phyloP scores from a whole-genome alignment of 176 grass and related monocot genomes.

The Cenchrus americanus region DNA sequence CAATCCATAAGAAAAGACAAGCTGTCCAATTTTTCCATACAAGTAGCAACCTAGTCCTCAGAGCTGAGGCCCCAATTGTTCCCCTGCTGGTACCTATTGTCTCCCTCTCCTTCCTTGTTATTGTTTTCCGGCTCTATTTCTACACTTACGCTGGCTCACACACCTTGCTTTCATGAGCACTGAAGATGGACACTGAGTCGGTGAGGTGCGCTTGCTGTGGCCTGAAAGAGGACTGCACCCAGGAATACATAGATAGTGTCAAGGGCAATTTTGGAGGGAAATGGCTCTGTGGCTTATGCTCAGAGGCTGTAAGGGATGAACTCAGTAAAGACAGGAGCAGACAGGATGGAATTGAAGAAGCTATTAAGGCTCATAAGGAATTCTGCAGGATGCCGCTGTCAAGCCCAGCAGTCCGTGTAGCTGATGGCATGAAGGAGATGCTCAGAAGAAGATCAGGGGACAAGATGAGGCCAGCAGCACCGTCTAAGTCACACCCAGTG shows the following conservation, averaged over 20 bases:
- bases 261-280: slow-evolving; percentile 65
- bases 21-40: slow-evolving; percentile 32
- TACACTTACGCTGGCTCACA: slow-evolving; percentile 2
- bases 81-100: slow-evolving; percentile 2
- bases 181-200: slow-evolving; percentile 53
- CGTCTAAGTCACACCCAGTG: slow-evolving; percentile 20
- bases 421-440: slow-evolving; percentile 75
- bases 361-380: slow-evolving; percentile 56
- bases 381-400: slow-evolving; percentile 61
- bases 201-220: slow-evolving; percentile 58
- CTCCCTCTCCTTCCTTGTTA: slow-evolving; percentile 14
- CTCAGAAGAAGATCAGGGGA: slow-evolving; percentile 55
- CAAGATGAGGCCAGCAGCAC: slow-evolving; percentile 17
- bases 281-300: slow-evolving; percentile 76
- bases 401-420: slow-evolving; percentile 56
- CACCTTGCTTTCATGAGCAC: slow-evolving; percentile 19
- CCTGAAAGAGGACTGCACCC: slow-evolving; percentile 71
- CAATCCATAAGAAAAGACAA: slow-evolving; percentile 33
- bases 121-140: slow-evolving; percentile 33
- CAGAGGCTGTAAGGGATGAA: slow-evolving; percentile 57
- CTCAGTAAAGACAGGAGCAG: slow-evolving; percentile 27
- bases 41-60: slow-evolving; percentile 34
- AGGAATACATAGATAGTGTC: slow-evolving; percentile 55
- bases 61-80: slow-evolving; percentile 24
- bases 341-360: slow-evolving; percentile 45